Conservation (phyloP, 1,284 basidiomycete species). For the Heliocybe sulcata region DNA sequence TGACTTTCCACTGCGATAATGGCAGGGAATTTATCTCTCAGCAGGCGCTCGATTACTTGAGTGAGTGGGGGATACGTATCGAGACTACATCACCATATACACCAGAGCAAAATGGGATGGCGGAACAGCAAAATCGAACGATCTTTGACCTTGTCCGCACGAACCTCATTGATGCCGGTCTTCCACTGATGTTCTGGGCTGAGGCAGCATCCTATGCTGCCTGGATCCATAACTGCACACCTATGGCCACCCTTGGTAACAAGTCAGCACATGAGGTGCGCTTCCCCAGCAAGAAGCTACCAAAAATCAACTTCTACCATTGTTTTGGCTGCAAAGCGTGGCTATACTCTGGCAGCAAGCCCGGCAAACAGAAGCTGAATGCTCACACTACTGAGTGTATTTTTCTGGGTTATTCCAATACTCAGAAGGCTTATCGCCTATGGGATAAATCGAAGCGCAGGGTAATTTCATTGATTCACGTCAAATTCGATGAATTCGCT, state of each 20-base stretch:
- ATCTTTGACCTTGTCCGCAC: slow-evolving; percentile 8
- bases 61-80: neutral
- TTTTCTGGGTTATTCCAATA: slow-evolving; percentile 8
- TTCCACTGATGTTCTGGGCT: slow-evolving; percentile 13
- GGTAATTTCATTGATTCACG: slow-evolving; percentile 8
- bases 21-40: slow-evolving; percentile 4
- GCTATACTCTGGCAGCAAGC: slow-evolving; percentile 2
- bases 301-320: slow-evolving; percentile 6
- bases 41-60: neutral
- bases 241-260: slow-evolving; percentile 5
- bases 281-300: slow-evolving; percentile 4
- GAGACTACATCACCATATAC: slow-evolving; percentile 4
- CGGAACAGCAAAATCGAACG: slow-evolving; percentile 10
- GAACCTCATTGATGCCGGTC: slow-evolving; percentile 7
- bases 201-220: slow-evolving; percentile 10
- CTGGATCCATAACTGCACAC: slow-evolving; percentile 8
- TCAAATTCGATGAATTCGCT: slow-evolving; percentile 9
- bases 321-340: slow-evolving; percentile 10
- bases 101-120: slow-evolving; percentile 12
- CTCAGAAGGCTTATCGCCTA: slow-evolving; percentile 11
- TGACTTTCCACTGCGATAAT: slow-evolving; percentile 6
- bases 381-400: slow-evolving; percentile 5
- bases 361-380: slow-evolving; percentile 7
- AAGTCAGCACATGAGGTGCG: slow-evolving; percentile 8
- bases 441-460: slow-evolving; percentile 4